Percentiles rank a stretch among this genome's conserved stretches.
phyloP scores from a whole-genome alignment of 2,329 filamentous ascomycete species.

The Fusarium robinianum region DNA sequence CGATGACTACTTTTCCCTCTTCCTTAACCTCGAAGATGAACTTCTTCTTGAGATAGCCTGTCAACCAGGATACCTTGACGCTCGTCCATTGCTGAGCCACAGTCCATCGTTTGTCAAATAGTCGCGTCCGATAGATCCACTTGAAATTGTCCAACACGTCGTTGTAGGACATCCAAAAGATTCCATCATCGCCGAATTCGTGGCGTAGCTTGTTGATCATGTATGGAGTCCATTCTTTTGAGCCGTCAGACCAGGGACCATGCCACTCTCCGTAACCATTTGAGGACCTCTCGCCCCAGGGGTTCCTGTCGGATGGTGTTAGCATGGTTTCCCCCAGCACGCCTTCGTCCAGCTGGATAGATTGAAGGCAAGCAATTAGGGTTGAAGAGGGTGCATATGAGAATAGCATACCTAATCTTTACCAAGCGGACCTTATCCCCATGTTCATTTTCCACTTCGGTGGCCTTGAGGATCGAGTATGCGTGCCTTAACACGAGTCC shows the following conservation, averaged over 20 bases:
- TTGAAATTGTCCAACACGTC: conserved; percentile 52
- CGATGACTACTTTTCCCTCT: conserved; percentile 48
- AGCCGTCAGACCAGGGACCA: conserved; percentile 74
- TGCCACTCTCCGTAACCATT: conserved; percentile 63
- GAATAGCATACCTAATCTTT: conserved; percentile 47
- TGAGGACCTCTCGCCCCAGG: conserved; percentile 65
- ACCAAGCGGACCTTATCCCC: conserved; percentile 47
- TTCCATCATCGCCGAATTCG: conserved; percentile 70
- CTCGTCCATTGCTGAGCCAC: conserved; percentile 52
- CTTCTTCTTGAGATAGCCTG: conserved; percentile 50
- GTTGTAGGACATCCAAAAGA: conserved; percentile 52
- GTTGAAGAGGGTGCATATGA: neutral
- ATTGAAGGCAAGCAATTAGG: no score
- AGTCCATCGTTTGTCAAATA: conserved; percentile 53
- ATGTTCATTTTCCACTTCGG: conserved; percentile 50
- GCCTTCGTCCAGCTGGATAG: no score
- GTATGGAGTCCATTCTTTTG: conserved; percentile 73
- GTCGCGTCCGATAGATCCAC: conserved; percentile 50
- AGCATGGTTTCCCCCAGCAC: conserved; percentile 2
- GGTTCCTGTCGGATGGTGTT: conserved; percentile 56
- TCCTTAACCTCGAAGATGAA: conserved; percentile 50
- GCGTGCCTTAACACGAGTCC: conserved; percentile 53
- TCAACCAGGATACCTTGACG: conserved; percentile 50
- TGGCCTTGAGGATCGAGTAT: conserved; percentile 55
- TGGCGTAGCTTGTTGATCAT: conserved; percentile 71